Conservation (phyloP, 2,329 filamentous ascomycete species). For the Alternaria alternata region DNA sequence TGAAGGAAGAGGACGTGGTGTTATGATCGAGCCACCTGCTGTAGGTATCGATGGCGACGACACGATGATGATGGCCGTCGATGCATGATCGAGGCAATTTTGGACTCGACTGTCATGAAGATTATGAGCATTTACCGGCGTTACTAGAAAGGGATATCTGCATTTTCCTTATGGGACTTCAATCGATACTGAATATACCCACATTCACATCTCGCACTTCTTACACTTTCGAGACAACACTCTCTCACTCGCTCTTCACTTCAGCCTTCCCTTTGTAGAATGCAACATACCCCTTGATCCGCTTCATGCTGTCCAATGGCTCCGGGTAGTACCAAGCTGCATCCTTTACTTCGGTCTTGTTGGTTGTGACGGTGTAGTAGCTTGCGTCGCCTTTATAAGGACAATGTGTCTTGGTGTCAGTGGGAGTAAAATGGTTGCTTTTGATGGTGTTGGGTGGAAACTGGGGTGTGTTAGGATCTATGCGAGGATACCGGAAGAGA, state of each 20-base stretch:
- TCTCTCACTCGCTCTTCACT: slow-evolving; percentile 19
- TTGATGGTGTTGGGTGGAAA: slow-evolving; percentile 55
- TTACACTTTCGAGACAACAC: background rate
- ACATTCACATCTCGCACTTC: background rate
- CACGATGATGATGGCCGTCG: slow-evolving; percentile 76
- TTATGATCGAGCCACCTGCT: slow-evolving; percentile 68
- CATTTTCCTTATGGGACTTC: background rate
- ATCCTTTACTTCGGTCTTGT: slow-evolving; percentile 59
- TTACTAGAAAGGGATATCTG: slow-evolving; percentile 10
- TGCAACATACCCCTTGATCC: slow-evolving; percentile 65
- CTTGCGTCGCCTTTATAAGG: slow-evolving; percentile 66
- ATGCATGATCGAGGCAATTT: slow-evolving; percentile 5
- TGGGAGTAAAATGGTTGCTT: slow-evolving; percentile 55
- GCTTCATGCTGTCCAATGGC: slow-evolving; percentile 58
- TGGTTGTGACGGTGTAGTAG: slow-evolving; percentile 64
- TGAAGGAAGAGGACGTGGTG: slow-evolving; percentile 84
- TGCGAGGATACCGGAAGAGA: background rate
- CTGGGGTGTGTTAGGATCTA: slow-evolving; percentile 13
- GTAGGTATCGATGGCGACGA: slow-evolving; percentile 78
- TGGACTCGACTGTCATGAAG: background rate
- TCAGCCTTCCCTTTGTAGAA: slow-evolving; percentile 61
- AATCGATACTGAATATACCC: slow-evolving; percentile 9
- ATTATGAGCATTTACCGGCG: slow-evolving; percentile 20
- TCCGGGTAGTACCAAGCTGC: slow-evolving; percentile 68
- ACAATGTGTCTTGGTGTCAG: slow-evolving; percentile 60